Conservation (phyloP, 192 early-diverging fungal species). For the Chytriomyces hyalinus region DNA sequence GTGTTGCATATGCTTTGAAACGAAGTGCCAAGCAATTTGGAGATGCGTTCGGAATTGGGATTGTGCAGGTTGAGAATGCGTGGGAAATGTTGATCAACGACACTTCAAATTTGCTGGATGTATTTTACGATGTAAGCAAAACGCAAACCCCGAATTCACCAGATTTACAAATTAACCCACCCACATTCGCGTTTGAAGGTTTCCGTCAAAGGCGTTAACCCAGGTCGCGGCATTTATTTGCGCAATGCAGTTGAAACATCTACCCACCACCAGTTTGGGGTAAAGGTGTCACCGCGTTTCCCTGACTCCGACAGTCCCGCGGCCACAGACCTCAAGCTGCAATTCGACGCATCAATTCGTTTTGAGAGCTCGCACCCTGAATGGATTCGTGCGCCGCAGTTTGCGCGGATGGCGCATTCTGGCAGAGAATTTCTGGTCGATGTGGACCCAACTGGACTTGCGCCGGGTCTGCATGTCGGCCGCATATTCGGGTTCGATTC, state of each 20-base stretch:
- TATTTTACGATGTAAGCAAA: conserved; percentile 1
- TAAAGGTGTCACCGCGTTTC: conserved; percentile 61
- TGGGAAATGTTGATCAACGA: conserved; percentile 37
- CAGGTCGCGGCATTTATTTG: conserved; percentile 83
- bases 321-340: conserved; percentile 66
- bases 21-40: conserved; percentile 75
- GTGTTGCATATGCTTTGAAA: conserved; percentile 77
- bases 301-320: conserved; percentile 65
- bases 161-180: neutral
- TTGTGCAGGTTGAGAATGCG: conserved; percentile 86
- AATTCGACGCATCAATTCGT: conserved; percentile 78
- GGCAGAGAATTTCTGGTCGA: conserved; percentile 69
- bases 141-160: neutral
- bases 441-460: conserved; percentile 82
- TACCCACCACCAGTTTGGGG: neutral
- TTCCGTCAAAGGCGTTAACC: conserved; percentile 40
- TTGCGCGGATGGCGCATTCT: conserved; percentile 15
- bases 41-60: conserved; percentile 76
- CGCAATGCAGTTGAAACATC: conserved; percentile 74
- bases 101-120: neutral
- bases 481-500: conserved; percentile 74
- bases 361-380: conserved; percentile 64
- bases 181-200: conserved; percentile 3
- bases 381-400: conserved; percentile 67
- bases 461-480: conserved; percentile 79